Percentiles rank a stretch among this genome's conserved stretches.
These are phyloP conservation scores for Entamoeba invadens DNA, from an alignment of 208 protist species.

Conservation along the genomic window DNA sequence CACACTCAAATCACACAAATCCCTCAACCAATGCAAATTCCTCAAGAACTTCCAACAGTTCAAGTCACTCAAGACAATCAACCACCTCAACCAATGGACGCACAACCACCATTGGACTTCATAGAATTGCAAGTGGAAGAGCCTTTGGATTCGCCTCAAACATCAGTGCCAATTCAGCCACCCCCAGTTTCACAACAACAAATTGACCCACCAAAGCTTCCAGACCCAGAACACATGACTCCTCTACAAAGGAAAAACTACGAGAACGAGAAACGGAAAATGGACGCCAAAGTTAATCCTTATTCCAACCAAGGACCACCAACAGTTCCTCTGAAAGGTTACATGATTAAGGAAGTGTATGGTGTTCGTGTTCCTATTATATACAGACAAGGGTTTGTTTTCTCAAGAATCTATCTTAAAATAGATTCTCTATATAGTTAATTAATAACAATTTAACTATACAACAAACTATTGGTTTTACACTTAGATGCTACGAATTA, in stretches of 20 bases:
- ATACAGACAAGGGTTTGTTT: neutral
- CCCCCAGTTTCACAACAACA: no score
- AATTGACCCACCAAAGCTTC: neutral
- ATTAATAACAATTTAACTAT: neutral
- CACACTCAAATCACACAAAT: no score
- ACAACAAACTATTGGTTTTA: no score
- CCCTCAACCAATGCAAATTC: no score
- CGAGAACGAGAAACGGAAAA: neutral
- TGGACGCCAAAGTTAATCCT: neutral
- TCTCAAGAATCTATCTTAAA: no score
- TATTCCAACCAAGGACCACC: neutral
- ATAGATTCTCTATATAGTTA: neutral
- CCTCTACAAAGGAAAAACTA: neutral
- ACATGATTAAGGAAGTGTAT: neutral
- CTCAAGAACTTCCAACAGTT: no score
- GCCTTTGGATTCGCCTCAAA: no score
- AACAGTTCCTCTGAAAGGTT: neutral
- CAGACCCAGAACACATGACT: neutral
- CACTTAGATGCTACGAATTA: neutral
- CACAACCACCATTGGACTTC: no score
- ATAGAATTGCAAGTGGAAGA: no score
- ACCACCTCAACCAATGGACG: no score
- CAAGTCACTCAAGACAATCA: no score
- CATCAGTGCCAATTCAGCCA: no score
- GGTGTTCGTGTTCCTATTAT: neutral